Conservation (phyloP, 1,284 basidiomycete species). For the Pseudozyma pruni region DNA sequence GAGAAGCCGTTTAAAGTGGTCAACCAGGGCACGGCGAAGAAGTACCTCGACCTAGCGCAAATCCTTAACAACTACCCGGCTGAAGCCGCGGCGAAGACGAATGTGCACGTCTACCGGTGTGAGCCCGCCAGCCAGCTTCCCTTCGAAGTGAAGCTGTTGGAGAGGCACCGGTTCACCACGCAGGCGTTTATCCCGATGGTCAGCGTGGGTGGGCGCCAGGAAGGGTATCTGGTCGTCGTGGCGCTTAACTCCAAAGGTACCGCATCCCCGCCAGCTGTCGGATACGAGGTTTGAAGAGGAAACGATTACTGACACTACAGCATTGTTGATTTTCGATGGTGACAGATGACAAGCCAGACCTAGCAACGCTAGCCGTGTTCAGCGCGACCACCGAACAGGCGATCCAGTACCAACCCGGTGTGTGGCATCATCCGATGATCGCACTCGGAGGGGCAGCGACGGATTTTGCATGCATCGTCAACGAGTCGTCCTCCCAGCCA, state of each 20-base stretch:
- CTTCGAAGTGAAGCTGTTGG: conserved; percentile 58
- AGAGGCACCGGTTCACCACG: conserved; percentile 60
- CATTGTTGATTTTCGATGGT: not conserved
- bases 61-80: conserved; percentile 45
- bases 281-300: too few species aligned
- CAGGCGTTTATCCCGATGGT: conserved; percentile 62
- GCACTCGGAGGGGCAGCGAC: conserved; percentile 49
- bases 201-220: conserved; percentile 15
- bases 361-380: conserved; percentile 54
- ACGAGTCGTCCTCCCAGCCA: conserved; percentile 47
- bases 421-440: conserved; percentile 64
- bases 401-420: conserved; percentile 59
- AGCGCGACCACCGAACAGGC: conserved; percentile 52
- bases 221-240: conserved; percentile 62
- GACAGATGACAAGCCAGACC: conserved; percentile 60
- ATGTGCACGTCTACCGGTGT: conserved; percentile 61
- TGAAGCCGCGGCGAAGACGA: conserved; percentile 41
- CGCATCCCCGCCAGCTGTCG: not conserved
- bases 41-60: conserved; percentile 50
- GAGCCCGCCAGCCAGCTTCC: conserved; percentile 30
- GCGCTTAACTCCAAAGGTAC: conserved; percentile 55
- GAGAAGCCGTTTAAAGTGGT: conserved; percentile 47
- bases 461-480: conserved; percentile 63
- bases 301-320: conserved; percentile 2
- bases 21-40: conserved; percentile 63